Conservation (phyloP, 208 protist genomes). For the Trypanosoma boissoni region DNA sequence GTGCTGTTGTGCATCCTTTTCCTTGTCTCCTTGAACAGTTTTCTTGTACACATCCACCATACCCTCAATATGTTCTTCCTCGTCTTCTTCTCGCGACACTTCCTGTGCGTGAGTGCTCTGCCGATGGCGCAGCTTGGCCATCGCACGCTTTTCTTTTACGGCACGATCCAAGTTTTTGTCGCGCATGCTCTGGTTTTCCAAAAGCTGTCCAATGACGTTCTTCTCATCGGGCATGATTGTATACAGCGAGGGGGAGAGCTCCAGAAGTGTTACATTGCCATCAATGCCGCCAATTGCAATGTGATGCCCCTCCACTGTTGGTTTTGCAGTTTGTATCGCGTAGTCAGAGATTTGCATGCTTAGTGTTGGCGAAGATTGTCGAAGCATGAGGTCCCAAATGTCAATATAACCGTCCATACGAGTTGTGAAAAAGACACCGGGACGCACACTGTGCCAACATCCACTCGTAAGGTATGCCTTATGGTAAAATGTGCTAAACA, state of each 20-base stretch:
- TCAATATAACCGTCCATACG: conserved; percentile 96
- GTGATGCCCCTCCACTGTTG: conserved; percentile 72
- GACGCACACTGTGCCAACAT: conserved; percentile 91
- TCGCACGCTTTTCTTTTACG: conserved; percentile 72
- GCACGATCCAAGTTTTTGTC: conserved; percentile 94
- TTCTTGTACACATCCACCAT: conserved; percentile 52
- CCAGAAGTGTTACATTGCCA: conserved; percentile 92
- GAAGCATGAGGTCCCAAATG: conserved; percentile 95
- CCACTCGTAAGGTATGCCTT: conserved; percentile 93
- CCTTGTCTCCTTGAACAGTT: conserved; percentile 44
- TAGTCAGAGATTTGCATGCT: conserved; percentile 92
- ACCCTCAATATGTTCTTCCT: conserved; percentile 47
- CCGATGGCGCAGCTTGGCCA: conserved; percentile 59
- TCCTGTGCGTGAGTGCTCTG: conserved; percentile 62
- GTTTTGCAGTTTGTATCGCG: conserved; percentile 84
- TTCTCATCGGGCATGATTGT: conserved; percentile 86
- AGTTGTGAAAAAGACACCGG: conserved; percentile 95
- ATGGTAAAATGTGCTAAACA: conserved; percentile 96
- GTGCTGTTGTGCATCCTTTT: conserved; percentile 27
- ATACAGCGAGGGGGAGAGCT: conserved; percentile 91
- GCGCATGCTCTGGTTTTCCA: conserved; percentile 91
- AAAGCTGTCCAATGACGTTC: conserved; percentile 81
- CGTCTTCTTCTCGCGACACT: conserved; percentile 26
- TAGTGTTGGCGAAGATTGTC: conserved; percentile 91
- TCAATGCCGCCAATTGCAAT: conserved; percentile 92